Conservation (phyloP, 1,284 basidiomycete species). For the Marasmius tenuissimus region DNA sequence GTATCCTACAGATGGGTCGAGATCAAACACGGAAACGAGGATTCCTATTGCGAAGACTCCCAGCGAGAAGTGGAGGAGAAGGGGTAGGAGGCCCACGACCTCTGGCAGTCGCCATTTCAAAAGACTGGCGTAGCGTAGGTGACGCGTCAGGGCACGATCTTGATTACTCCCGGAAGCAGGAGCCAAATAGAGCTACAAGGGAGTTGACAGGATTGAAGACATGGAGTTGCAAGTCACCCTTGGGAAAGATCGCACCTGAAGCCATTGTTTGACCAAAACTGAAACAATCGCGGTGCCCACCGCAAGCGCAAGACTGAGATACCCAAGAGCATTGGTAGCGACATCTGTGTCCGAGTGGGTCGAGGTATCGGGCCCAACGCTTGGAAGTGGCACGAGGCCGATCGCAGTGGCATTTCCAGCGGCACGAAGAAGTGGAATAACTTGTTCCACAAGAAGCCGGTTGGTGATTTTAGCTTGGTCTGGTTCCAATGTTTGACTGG, state of each 20-base stretch:
- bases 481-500: slow-evolving; percentile 13
- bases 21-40: neutral
- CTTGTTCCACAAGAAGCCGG: slow-evolving; percentile 25
- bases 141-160: slow-evolving; percentile 35
- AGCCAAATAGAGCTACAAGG: slow-evolving; percentile 20
- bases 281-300: slow-evolving; percentile 1
- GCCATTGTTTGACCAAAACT: slow-evolving; percentile 11
- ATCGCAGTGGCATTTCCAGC: neutral
- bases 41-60: neutral
- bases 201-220: neutral
- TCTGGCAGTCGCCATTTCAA: slow-evolving; percentile 28
- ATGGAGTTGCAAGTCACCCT: too few species aligned
- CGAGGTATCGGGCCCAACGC: neutral
- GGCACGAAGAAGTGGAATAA: neutral
- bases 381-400: neutral
- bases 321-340: slow-evolving; percentile 45
- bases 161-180: slow-evolving; percentile 32
- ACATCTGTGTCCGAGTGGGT: slow-evolving; percentile 5
- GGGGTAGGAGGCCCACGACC: neutral
- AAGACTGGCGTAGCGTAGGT: slow-evolving; percentile 32
- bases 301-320: slow-evolving; percentile 1
- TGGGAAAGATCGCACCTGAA: slow-evolving; percentile 11
- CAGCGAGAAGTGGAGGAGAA: neutral
- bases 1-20: neutral
- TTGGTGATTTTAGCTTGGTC: slow-evolving; percentile 32